phyloP scores from a whole-genome alignment of 352 stramenopile species.

The Globisporangium cystogenes region DNA sequence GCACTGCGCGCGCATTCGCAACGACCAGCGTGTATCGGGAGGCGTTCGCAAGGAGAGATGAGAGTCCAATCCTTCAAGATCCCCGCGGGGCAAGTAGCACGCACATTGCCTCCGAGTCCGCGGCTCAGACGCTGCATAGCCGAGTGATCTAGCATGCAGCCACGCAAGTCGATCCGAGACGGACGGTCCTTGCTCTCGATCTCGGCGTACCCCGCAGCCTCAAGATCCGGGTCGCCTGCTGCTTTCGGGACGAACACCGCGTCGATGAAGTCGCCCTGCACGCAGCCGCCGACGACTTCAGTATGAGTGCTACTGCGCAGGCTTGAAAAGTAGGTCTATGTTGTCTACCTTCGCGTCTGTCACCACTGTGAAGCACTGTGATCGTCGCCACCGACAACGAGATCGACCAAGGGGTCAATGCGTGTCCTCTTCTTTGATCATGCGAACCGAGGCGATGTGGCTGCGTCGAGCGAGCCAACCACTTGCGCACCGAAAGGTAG shows the following conservation, averaged over 20 bases:
- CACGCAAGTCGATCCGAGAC: conserved; percentile 41
- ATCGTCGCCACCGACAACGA: no score
- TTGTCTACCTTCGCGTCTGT: conserved; percentile 24
- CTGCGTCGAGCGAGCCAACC: neutral
- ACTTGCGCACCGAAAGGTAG: conserved; percentile 38
- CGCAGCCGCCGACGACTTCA: neutral
- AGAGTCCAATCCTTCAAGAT: no score
- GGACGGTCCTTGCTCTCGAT: conserved; percentile 3
- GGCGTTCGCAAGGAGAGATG: no score
- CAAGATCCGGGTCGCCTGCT: conserved; percentile 2
- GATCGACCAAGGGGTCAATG: no score
- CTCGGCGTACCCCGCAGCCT: conserved; percentile 5
- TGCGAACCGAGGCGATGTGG: neutral
- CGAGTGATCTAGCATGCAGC: conserved; percentile 37
- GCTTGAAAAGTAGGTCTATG: no score
- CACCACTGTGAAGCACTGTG: conserved; percentile 30
- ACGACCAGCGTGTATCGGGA: no score
- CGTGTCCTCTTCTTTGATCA: no score
- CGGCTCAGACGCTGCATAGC: conserved; percentile 35
- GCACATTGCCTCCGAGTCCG: conserved; percentile 49
- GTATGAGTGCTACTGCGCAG: neutral
- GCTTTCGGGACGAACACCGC: conserved; percentile 6
- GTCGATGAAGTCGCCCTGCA: conserved; percentile 31
- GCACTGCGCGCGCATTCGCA: conserved; percentile 17
- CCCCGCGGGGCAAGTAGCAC: neutral